Base-by-base conservation (phyloP, 169 alveolate genomes). In the Miamiensis avidus region DNA sequence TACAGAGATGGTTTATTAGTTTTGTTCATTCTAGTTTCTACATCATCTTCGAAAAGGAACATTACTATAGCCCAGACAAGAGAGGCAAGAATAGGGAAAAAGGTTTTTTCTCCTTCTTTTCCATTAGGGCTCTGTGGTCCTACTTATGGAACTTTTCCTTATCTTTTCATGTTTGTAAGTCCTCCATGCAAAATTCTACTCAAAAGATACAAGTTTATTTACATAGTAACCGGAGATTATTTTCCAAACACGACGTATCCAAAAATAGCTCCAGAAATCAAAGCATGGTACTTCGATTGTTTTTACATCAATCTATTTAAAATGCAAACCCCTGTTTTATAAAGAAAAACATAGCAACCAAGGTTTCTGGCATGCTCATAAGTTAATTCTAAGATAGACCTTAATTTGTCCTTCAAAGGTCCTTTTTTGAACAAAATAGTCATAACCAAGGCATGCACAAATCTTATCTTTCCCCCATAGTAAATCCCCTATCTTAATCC, bases 401-500 rank as follows among this genome's bases (percentile, higher is more conserved):
- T 84, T 27, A 92, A 73, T 85, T 87, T 92, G 25, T 85, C 64
- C 34, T 31, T 72, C 0, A 84, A 75, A 1, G 93, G 26, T 11
- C 94, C 94, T 34, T 77, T 73, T 72, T 86, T 75, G 73, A 92
- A 92, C 69, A 92, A 78, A 20, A 92, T 82, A 6, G 93, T 92
- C 94, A 92, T 92, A 16, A 92, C 95, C 25, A 92, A 29, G 29
- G 95, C 94, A 83, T 92, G 95, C 28, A 92, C 82, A 29, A 92
- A 84, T 76, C 95, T 82, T 27, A 92, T 82, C 75, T 85, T 89
- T 1, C 89, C 91, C 65, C 95, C 95, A 84, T 92, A 92, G 83
- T 89, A 92, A 11, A 92, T 73, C 0, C 95, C 95, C 34, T 92
- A 82, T 77, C 94, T 84, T 27, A 88, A 74, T 31, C 95, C 95